Conservation (phyloP, 2,329 filamentous ascomycete species). For the Fusarium bulbicola region DNA sequence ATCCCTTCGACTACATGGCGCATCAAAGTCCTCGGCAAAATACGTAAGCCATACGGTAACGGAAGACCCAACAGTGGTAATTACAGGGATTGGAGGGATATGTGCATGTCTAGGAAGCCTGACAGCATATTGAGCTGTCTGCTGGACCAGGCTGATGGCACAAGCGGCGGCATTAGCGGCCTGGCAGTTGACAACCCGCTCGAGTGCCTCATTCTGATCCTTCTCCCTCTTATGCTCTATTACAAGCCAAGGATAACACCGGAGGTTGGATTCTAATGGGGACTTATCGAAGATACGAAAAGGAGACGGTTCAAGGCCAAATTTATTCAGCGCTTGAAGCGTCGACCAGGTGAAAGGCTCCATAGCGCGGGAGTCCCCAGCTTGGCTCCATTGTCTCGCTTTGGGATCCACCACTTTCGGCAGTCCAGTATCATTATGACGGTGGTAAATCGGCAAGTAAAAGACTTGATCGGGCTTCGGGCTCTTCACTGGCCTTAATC, state of each 20-base stretch:
- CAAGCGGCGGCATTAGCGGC: constrained; percentile 27
- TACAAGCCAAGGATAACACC: constrained; percentile 36
- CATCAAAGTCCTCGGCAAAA: constrained; percentile 10
- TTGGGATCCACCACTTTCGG: background rate
- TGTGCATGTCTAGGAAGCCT: constrained; percentile 9
- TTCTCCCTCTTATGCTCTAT: constrained; percentile 29
- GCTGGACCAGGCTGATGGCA: constrained; percentile 13
- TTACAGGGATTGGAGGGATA: constrained; percentile 18
- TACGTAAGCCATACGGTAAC: constrained; percentile 33
- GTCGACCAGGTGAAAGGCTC: constrained; percentile 23
- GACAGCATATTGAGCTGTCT: constrained; percentile 13
- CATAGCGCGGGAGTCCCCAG: background rate
- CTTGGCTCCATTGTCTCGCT: constrained; percentile 4
- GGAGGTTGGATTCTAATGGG: background rate
- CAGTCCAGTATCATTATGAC: background rate
- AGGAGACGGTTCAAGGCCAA: constrained; percentile 6
- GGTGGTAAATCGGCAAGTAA: constrained; percentile 23
- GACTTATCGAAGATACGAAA: background rate
- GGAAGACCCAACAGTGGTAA: constrained; percentile 22
- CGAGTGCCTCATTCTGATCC: background rate
- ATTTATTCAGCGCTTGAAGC: background rate
- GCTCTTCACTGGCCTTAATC: background rate
- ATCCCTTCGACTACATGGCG: background rate
- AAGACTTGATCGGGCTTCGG: constrained; percentile 27
- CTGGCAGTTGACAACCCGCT: constrained; percentile 10